Percentiles rank a stretch among this genome's conserved stretches.
Evolutionary conservation across 2,329 filamentous ascomycete species (phyloP).

Genomic region (Colletotrichum shisoi): DNA sequence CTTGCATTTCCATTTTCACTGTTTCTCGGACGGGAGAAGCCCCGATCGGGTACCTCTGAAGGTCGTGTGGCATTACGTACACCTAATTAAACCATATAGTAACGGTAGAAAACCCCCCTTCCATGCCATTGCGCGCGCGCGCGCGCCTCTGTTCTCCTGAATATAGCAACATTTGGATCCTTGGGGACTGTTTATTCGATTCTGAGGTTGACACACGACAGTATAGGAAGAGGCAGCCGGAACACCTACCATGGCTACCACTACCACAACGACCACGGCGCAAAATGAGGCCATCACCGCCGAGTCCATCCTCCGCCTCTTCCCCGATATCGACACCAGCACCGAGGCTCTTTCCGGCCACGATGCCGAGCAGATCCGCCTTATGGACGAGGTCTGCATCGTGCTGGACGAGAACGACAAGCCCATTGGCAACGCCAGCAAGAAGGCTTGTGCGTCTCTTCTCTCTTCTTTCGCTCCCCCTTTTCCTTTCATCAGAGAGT

Average conservation of each 20-base stretch:
- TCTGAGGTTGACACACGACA: neutral
- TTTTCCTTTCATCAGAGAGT: neutral
- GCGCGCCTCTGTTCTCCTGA: neutral
- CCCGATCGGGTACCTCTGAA: constrained; percentile 1
- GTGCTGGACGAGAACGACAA: constrained; percentile 90
- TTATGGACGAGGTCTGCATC: constrained; percentile 99
- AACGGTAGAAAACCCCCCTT: neutral
- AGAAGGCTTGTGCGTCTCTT: constrained; percentile 84
- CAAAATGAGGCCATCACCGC: constrained; percentile 75
- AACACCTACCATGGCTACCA: constrained; percentile 45
- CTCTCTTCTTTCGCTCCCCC: neutral
- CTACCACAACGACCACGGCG: constrained; percentile 54
- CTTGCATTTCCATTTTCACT: neutral
- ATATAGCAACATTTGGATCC: neutral
- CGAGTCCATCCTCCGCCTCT: constrained; percentile 84
- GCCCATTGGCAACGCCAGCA: constrained; percentile 95
- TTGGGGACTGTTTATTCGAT: too few species aligned
- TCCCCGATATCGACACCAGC: constrained; percentile 80
- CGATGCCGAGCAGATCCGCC: constrained; percentile 94
- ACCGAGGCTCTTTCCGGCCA: constrained; percentile 84
- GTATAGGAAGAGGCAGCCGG: neutral
- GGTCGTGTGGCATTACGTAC: neutral
- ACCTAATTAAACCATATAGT: neutral
- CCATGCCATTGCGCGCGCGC: neutral
- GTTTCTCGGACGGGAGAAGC: constrained; percentile 8